Evolutionary conservation across 257 asterid species (phyloP).

Genomic region (Lavandula angustifolia): DNA sequence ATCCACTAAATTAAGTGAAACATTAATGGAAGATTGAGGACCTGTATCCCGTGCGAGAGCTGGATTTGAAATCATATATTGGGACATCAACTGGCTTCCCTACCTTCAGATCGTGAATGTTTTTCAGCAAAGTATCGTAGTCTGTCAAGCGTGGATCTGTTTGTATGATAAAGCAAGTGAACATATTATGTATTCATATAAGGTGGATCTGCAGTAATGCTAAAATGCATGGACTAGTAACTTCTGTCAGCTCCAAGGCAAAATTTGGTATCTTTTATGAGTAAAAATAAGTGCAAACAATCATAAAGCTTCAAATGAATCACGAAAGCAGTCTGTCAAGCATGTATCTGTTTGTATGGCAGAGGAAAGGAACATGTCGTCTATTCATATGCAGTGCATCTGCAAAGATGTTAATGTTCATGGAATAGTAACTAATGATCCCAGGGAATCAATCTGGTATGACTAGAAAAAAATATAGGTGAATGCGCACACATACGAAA

Average conservation of each 20-base stretch:
- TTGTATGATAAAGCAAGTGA: slow-evolving; percentile 29
- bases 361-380: slow-evolving; percentile 27
- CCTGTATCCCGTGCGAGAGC: slow-evolving; percentile 96
- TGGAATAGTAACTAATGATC: slow-evolving; percentile 6
- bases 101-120: slow-evolving; percentile 78
- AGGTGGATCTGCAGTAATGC: slow-evolving; percentile 1
- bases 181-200: slow-evolving; percentile 23
- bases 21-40: slow-evolving; percentile 31
- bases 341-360: slow-evolving; percentile 70
- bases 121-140: slow-evolving; percentile 83
- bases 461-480: background rate
- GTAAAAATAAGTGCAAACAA: background rate
- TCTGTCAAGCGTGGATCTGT: slow-evolving; percentile 99
- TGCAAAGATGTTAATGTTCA: slow-evolving; percentile 17
- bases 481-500: background rate
- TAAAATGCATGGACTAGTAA: slow-evolving; percentile 1
- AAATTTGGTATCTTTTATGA: background rate
- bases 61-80: slow-evolving; percentile 95
- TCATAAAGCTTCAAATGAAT: background rate
- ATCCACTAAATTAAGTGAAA: slow-evolving; percentile 17
- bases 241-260: slow-evolving; percentile 11
- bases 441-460: slow-evolving; percentile 5
- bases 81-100: slow-evolving; percentile 83
- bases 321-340: slow-evolving; percentile 63
- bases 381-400: slow-evolving; percentile 1